Percentiles rank a stretch among this genome's conserved stretches.
Evolutionary conservation across 139 green algal species (phyloP).

Genomic region (Microglena sp.): DNA sequence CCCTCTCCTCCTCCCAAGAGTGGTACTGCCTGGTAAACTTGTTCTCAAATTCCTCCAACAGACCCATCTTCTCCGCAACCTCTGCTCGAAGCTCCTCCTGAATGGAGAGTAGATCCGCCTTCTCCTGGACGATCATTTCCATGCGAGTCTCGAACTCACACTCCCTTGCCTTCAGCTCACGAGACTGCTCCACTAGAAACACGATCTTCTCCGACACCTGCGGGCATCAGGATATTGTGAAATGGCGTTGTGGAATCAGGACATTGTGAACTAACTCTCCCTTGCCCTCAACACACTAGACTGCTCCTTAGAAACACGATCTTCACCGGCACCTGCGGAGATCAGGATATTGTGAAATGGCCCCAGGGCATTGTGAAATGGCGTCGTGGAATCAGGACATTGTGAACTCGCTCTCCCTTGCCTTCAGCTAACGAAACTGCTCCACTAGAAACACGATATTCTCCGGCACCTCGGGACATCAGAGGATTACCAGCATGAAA

Average conservation of each 20-base stretch:
- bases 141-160: conserved; percentile 18
- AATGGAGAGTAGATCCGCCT: conserved; percentile 21
- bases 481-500: background rate
- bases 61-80: conserved; percentile 45
- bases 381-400: background rate
- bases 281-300: too few relatives aligned
- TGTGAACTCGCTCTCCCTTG: background rate
- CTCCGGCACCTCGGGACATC: background rate
- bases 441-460: background rate
- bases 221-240: background rate
- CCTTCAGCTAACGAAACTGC: background rate
- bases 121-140: conserved; percentile 27
- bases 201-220: conserved; percentile 59
- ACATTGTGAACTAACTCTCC: too few relatives aligned
- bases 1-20: background rate
- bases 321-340: too few relatives aligned
- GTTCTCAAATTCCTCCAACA: conserved; percentile 62
- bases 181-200: conserved; percentile 29
- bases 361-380: background rate
- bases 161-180: conserved; percentile 25
- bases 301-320: too few relatives aligned
- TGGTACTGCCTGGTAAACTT: conserved; percentile 47
- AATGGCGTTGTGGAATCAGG: background rate
- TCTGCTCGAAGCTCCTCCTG: conserved; percentile 37
- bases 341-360: background rate